phyloP scores from a whole-genome alignment of 2,329 filamentous ascomycete species.

The Tympanopsis confertula region DNA sequence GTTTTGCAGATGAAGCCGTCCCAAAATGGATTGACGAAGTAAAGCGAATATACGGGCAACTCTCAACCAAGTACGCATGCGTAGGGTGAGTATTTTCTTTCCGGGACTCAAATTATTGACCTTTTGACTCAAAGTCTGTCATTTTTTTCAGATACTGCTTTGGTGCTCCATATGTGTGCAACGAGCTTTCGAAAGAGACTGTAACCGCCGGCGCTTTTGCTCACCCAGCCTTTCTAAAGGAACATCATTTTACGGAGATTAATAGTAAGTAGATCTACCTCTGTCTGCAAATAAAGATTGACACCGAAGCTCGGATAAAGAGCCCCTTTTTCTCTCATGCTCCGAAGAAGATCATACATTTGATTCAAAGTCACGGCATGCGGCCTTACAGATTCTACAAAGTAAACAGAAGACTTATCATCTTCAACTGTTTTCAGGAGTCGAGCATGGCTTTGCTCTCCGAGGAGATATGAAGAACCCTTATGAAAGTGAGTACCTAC shows the following conservation, averaged over 20 bases:
- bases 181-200: constrained; percentile 21
- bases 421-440: constrained; percentile 48
- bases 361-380: constrained; percentile 18
- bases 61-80: constrained; percentile 22
- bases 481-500: constrained; percentile 20
- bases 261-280: constrained; percentile 14
- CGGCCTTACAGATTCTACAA: constrained; percentile 28
- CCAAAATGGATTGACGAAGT: constrained; percentile 29
- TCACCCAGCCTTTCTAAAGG: constrained; percentile 35
- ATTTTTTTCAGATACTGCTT: constrained; percentile 22
- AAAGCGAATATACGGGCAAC: constrained; percentile 18
- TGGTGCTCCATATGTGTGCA: constrained; percentile 30
- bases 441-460: constrained; percentile 53
- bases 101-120: constrained; percentile 3
- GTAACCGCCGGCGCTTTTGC: constrained; percentile 34
- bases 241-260: constrained; percentile 26
- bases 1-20: constrained; percentile 27
- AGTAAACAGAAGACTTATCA: constrained; percentile 37
- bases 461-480: constrained; percentile 35
- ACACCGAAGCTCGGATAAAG: constrained; percentile 6
- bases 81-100: constrained; percentile 16
- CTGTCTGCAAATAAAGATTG: neutral
- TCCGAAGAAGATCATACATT: constrained; percentile 32
- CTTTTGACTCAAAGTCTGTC: constrained; percentile 4
- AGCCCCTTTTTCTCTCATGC: constrained; percentile 32